Base-by-base conservation (phyloP, 2,329 filamentous ascomycete species). In the Colletotrichum godetiae region DNA sequence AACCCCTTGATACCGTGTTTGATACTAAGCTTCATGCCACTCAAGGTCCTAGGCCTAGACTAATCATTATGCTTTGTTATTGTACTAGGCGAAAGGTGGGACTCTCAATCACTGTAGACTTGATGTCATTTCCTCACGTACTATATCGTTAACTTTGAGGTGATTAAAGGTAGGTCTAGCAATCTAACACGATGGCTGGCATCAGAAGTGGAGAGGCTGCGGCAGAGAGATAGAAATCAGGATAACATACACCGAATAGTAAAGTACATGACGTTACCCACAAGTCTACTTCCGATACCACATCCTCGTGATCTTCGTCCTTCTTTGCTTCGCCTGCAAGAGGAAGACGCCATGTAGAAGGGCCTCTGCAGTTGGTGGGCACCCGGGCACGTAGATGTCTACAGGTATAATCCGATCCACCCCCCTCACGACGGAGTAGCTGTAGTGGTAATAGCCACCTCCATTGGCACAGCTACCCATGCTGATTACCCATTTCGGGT, bases 381-480 rank as follows among this genome's bases (percentile, higher is more conserved):
- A 93, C 0, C 91, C 91, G 1, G 91, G 91, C 5, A 93, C 88
- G 78, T 92, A 93, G 12, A 93, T 87, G 80, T 93, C 91, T 15
- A 93, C 91, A 0, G 92, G 92, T 3, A 93, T 84, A 76, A 93
- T 88, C 11, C 91, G 83, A 80, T 93, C 92, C 73, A 91, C 91
- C 0, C 91, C 91, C 49, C 92, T 84, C 15, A 91, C 87, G 15
- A 93, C 91, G 63, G 85, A 88, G 82, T 94, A 94, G 78, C 89
- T 92, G 82, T 93, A 93, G 80, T 94, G 92, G 81, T 94, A 94
- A 81, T 94, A 93, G 15, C 92, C 92, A 69, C 92, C 92, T 27
- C 92, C 91, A 78, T 93, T 93, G 31, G 92, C 91, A 79, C 92
- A 93, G 68, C 88, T 91, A 7, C 92, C 92, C 91, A 93, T 93